These are phyloP conservation scores for Mucor racemosus DNA, from an alignment of 371 early-diverging fungal species.

Conservation along the genomic window DNA sequence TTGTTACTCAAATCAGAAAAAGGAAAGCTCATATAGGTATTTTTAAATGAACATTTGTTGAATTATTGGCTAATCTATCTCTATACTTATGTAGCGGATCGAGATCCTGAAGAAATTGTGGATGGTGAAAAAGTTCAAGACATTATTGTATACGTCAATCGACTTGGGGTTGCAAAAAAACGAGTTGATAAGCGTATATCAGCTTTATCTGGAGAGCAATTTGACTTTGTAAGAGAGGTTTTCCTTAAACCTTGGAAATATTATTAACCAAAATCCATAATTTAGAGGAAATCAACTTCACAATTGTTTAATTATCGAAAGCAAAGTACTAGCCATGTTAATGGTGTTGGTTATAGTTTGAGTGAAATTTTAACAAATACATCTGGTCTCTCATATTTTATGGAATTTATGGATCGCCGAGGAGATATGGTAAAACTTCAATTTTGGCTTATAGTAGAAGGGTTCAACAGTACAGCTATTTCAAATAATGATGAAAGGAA, in stretches of 20 bases:
- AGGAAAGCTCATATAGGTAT: conserved; percentile 64
- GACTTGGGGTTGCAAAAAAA: conserved; percentile 73
- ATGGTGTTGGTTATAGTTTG: conserved; percentile 31
- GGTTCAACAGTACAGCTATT: conserved; percentile 54
- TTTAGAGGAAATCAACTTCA: conserved; percentile 27
- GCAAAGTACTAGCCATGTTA: conserved; percentile 19
- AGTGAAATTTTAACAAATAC: conserved; percentile 69
- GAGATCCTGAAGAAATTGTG: conserved; percentile 74
- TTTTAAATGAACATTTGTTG: background rate
- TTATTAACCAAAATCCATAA: too few species aligned
- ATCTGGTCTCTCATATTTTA: conserved; percentile 74
- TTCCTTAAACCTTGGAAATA: background rate
- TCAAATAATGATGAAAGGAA: conserved; percentile 22
- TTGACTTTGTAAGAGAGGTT: conserved; percentile 39
- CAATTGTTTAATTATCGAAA: conserved; percentile 38
- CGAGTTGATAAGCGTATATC: conserved; percentile 77
- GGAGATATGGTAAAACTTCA: conserved; percentile 70
- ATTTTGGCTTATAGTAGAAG: conserved; percentile 80
- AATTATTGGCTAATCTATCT: background rate
- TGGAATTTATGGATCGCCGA: conserved; percentile 82
- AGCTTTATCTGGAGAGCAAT: conserved; percentile 59
- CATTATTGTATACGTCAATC: conserved; percentile 72
- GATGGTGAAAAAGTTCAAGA: conserved; percentile 84
- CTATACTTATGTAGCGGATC: conserved; percentile 55
- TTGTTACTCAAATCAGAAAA: conserved; percentile 77